These are phyloP conservation scores for Colletotrichum acutatum DNA, from an alignment of 2,329 filamentous ascomycete genomes.

Conservation along the genomic window DNA sequence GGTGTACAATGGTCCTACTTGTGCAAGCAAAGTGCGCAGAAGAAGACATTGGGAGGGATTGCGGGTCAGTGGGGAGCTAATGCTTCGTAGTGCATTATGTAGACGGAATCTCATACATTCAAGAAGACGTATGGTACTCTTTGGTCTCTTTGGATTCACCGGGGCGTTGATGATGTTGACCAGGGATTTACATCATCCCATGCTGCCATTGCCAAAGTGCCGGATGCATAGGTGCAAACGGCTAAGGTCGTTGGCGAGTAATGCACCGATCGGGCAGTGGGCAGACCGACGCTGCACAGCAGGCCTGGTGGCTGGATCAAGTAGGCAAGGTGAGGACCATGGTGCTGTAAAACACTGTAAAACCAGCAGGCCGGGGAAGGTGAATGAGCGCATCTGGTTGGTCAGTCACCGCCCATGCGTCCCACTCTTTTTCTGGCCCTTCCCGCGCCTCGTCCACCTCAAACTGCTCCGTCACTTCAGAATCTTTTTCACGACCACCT, in stretches of 20 bases:
- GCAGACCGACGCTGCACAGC: no score
- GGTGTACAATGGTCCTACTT: slow-evolving; percentile 28
- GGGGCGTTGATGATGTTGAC: neutral
- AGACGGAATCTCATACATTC: slow-evolving; percentile 24
- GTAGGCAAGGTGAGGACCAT: no score
- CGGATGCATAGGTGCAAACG: no score
- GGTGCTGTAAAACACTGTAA: slow-evolving; percentile 27
- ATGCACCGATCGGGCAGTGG: neutral
- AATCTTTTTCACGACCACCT: slow-evolving; percentile 25
- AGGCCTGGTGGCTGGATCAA: slow-evolving; percentile 4
- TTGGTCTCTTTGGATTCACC: neutral
- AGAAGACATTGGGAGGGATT: slow-evolving; percentile 25
- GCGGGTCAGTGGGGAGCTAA: slow-evolving; percentile 23
- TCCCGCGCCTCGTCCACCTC: slow-evolving; percentile 34
- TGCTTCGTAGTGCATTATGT: slow-evolving; percentile 24
- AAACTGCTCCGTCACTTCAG: slow-evolving; percentile 30
- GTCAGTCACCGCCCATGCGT: slow-evolving; percentile 20
- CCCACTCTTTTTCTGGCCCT: slow-evolving; percentile 36
- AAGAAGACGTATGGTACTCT: slow-evolving; percentile 6
- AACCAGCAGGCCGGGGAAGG: neutral
- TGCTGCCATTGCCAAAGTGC: neutral
- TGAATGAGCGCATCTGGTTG: slow-evolving; percentile 26
- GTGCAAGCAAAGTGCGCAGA: slow-evolving; percentile 9
- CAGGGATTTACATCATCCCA: neutral
- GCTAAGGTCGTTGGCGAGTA: slow-evolving; percentile 22